These are phyloP conservation scores for Amoebophrya sp. DNA, from an alignment of 169 alveolate species.

Conservation along the genomic window DNA sequence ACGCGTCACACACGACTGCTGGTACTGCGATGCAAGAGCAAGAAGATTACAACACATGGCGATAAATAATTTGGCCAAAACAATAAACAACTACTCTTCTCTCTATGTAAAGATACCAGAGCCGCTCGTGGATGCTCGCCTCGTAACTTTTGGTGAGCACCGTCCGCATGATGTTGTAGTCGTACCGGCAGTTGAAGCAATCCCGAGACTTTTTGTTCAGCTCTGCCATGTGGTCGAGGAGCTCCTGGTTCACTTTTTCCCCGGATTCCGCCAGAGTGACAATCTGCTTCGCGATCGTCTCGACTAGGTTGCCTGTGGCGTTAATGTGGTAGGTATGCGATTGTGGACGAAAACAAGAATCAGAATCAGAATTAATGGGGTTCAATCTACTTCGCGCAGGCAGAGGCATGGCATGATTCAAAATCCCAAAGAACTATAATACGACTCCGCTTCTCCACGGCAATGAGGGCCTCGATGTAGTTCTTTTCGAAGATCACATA, in stretches of 20 bases:
- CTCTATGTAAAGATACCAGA: background rate
- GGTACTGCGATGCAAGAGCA: no score
- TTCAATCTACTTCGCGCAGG: no score
- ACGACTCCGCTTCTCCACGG: slow-evolving; percentile 9
- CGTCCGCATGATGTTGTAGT: background rate
- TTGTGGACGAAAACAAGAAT: no score
- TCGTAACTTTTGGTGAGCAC: background rate
- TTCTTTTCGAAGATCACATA: slow-evolving; percentile 3
- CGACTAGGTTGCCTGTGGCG: background rate
- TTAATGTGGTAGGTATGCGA: no score
- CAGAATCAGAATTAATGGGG: no score
- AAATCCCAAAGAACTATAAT: background rate
- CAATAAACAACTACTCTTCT: no score
- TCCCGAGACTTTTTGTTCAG: background rate
- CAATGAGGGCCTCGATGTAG: slow-evolving; percentile 13
- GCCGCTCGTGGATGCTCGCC: background rate
- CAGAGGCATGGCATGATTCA: no score
- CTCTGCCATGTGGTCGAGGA: background rate
- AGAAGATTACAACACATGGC: no score
- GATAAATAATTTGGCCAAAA: no score
- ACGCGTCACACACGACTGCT: no score
- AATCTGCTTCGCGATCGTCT: background rate
- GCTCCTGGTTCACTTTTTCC: background rate
- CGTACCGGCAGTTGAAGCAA: background rate
- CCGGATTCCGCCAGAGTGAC: background rate